Conservation (phyloP, 345 rosid species). For the Boechera stricta region DNA sequence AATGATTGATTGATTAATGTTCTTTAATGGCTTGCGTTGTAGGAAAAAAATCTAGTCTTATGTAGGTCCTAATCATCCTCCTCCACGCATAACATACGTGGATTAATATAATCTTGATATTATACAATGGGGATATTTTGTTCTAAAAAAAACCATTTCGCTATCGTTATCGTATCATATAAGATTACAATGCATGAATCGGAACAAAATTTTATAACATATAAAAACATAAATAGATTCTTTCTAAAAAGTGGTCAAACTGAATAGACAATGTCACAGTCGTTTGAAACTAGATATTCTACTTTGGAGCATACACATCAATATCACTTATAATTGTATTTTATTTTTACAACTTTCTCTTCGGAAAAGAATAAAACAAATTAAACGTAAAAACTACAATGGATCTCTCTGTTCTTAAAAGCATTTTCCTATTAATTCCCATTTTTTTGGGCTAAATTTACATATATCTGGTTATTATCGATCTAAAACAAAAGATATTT, state of each 20-base stretch:
- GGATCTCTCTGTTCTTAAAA: background rate
- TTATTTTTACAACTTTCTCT: too few species aligned
- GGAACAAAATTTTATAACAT: background rate
- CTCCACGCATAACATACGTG: slow-evolving; percentile 24
- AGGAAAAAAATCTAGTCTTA: background rate
- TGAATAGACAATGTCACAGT: slow-evolving; percentile 6
- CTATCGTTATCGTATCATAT: slow-evolving; percentile 1
- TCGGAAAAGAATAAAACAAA: background rate
- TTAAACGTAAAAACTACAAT: background rate
- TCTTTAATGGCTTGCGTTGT: slow-evolving; percentile 15
- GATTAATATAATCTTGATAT: background rate
- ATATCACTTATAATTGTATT: too few species aligned
- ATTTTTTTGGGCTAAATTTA: background rate
- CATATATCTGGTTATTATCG: background rate
- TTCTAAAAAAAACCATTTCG: slow-evolving; percentile 8
- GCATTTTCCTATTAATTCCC: background rate
- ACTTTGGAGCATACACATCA: background rate
- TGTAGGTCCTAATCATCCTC: slow-evolving; percentile 26
- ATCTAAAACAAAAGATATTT: slow-evolving; percentile 9
- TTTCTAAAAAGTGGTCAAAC: slow-evolving; percentile 7
- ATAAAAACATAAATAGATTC: background rate
- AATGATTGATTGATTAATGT: slow-evolving; percentile 34
- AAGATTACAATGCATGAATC: slow-evolving; percentile 27
- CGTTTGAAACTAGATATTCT: slow-evolving; percentile 6
- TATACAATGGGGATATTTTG: background rate